Evolutionary conservation across 2,329 filamentous ascomycete species (phyloP), one percentile per base, ranked within the genome.

Genomic region (Fusarium algeriense): DNA sequence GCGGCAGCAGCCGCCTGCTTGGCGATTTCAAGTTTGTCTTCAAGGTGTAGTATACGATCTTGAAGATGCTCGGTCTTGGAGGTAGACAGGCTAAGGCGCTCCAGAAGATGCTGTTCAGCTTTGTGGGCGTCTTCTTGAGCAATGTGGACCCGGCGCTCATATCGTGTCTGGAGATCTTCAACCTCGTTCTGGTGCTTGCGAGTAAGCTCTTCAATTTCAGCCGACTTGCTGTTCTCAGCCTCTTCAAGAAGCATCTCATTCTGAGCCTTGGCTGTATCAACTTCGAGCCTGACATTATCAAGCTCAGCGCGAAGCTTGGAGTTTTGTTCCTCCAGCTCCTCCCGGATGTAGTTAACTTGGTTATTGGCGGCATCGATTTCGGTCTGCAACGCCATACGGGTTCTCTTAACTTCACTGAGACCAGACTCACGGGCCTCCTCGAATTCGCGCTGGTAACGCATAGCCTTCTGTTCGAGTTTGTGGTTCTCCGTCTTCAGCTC

Each of bases 11-110:
- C 95, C 35, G 95, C 95, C 78, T 94, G 90, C 79, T 95, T 95
- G 28, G 95, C 92, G 74, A 98, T 92, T 75, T 97, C 92, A 19
- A 99, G 88, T 80, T 94, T 95, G 80, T 98, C 95, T 79, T 98
- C 94, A 3, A 98, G 86, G 75, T 97, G 92, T 7, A 88, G 82
- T 30, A 98, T 89, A 75, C 93, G 93, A 75, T 98, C 95, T 79
- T 97, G 92, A 26, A 97, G 88, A 79, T 97, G 92, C 74, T 94
- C 90, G 7, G 92, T 89, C 85, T 95, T 97, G 61, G 94, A 93
- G 12, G 95, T 90, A 0, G 94, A 93, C 61, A 98, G 87, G 70
- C 89, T 91, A 60, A 98, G 87, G 30, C 93, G 91, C 77, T 98
- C 94, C 50, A 92, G 87, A 45, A 97, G 88, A 78, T 95, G 92